Conservation (phyloP, 192 early-diverging fungal species). For the Backusella tuberculispora region DNA sequence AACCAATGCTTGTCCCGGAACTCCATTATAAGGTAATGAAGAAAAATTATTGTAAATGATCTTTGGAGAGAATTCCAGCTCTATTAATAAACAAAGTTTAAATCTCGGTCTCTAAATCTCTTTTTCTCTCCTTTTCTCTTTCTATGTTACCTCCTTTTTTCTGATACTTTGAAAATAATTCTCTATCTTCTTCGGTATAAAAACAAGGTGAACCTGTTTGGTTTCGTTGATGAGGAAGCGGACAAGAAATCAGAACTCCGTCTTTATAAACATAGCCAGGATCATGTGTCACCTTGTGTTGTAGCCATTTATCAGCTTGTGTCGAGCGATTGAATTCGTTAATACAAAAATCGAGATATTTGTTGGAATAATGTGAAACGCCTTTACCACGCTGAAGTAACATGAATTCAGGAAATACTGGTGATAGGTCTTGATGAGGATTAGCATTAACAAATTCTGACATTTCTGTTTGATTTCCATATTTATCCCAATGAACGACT, state of each 20-base stretch:
- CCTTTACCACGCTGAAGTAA: constrained; percentile 18
- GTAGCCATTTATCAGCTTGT: constrained; percentile 40
- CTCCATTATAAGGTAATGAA: constrained; percentile 20
- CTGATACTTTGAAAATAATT: background rate
- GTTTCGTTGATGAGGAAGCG: constrained; percentile 31
- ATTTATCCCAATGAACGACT: constrained; percentile 29
- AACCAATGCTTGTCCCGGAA: constrained; percentile 21
- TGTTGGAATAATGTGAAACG: constrained; percentile 22
- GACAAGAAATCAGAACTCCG: constrained; percentile 32
- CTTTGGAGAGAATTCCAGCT: constrained; percentile 16
- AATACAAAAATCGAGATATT: constrained; percentile 30
- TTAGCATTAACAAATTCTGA: constrained; percentile 31
- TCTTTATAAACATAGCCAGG: constrained; percentile 31
- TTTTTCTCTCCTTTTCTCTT: background rate
- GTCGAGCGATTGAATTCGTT: constrained; percentile 12
- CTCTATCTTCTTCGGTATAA: constrained; percentile 1
- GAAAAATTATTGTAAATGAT: constrained; percentile 21
- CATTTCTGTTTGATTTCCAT: constrained; percentile 9
- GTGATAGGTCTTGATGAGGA: constrained; percentile 35
- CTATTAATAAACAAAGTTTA: constrained; percentile 7
- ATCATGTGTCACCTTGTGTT: constrained; percentile 34
- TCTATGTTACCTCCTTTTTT: background rate
- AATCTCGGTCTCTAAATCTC: background rate
- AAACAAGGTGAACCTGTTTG: constrained; percentile 37
- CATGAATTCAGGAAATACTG: constrained; percentile 43